Conservation (phyloP, 2,329 filamentous ascomycete species). For the Trichoderma guizhouense region DNA sequence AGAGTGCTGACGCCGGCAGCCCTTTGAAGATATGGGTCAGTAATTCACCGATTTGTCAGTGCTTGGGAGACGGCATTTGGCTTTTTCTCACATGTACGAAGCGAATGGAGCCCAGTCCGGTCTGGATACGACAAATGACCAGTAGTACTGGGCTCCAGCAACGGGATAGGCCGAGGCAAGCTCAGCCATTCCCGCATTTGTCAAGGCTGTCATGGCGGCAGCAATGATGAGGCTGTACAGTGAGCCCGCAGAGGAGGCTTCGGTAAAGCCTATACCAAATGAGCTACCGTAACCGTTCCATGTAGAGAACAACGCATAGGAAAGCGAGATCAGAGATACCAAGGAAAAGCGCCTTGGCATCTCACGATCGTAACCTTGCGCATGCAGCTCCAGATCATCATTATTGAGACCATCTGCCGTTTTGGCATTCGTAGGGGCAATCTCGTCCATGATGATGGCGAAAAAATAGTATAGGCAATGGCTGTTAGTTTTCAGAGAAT, state of each 20-base stretch:
- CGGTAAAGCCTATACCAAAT: conserved; percentile 28
- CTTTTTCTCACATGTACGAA: conserved; percentile 18
- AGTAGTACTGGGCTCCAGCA: conserved; percentile 29
- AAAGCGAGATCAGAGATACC: conserved; percentile 27
- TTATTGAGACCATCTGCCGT: too few relatives aligned
- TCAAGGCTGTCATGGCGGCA: conserved; percentile 27
- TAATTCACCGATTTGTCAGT: too few relatives aligned
- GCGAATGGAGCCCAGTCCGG: too few relatives aligned
- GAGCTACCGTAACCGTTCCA: conserved; percentile 32
- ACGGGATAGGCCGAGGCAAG: conserved; percentile 28
- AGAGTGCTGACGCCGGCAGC: neutral
- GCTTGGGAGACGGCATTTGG: too few relatives aligned
- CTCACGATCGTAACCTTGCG: conserved; percentile 29
- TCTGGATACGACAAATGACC: conserved; percentile 25
- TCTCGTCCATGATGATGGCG: too few relatives aligned
- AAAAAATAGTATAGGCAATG: too few relatives aligned
- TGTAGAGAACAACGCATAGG: conserved; percentile 31
- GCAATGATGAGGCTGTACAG: conserved; percentile 29
- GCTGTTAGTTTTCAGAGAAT: too few relatives aligned
- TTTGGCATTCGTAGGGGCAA: too few relatives aligned
- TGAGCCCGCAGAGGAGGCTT: conserved; percentile 26
- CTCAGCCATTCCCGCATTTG: conserved; percentile 29
- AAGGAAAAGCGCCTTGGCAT: conserved; percentile 33
- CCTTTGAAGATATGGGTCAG: neutral
- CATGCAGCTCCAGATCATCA: conserved; percentile 32